These are phyloP conservation scores for Rosa chinensis DNA, from an alignment of 306 rosid genomes.

Conservation along the genomic window DNA sequence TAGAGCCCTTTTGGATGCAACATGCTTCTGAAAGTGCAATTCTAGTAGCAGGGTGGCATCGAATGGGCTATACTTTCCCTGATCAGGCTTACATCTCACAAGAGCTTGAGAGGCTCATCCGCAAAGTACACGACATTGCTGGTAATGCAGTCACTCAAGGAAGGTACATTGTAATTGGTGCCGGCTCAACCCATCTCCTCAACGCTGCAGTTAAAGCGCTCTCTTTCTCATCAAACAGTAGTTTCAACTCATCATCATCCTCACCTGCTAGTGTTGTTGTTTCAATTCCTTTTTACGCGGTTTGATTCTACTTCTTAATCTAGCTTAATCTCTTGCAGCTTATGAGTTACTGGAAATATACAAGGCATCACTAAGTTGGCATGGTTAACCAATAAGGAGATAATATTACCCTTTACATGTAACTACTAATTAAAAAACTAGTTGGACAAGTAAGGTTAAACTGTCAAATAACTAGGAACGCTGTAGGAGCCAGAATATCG, in stretches of 20 bases:
- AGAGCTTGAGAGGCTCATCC: slow-evolving; percentile 26
- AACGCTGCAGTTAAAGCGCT: slow-evolving; percentile 50
- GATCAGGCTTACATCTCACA: slow-evolving; percentile 32
- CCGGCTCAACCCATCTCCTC: slow-evolving; percentile 49
- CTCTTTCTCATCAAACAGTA: slow-evolving; percentile 13
- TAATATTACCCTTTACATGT: not conserved
- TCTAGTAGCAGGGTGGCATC: slow-evolving; percentile 51
- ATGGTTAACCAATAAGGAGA: not conserved
- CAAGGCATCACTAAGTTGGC: no score
- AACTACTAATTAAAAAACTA: not conserved
- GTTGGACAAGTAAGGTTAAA: not conserved
- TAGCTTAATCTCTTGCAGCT: not conserved
- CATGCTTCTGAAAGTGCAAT: slow-evolving; percentile 38
- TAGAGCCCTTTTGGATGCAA: slow-evolving; percentile 52
- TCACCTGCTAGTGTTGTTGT: slow-evolving; percentile 25
- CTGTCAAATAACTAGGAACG: not conserved
- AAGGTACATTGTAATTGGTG: slow-evolving; percentile 40
- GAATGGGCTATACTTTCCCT: slow-evolving; percentile 41
- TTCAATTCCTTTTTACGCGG: slow-evolving; percentile 41
- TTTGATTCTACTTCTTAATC: not conserved
- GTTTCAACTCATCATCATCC: slow-evolving; percentile 13
- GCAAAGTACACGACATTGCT: slow-evolving; percentile 24
- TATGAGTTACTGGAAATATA: not conserved
- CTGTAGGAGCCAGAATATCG: not conserved
- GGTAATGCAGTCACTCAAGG: slow-evolving; percentile 49